Conservation (phyloP, 176 grass and related monocot genomes). For the Lolium rigidum region DNA sequence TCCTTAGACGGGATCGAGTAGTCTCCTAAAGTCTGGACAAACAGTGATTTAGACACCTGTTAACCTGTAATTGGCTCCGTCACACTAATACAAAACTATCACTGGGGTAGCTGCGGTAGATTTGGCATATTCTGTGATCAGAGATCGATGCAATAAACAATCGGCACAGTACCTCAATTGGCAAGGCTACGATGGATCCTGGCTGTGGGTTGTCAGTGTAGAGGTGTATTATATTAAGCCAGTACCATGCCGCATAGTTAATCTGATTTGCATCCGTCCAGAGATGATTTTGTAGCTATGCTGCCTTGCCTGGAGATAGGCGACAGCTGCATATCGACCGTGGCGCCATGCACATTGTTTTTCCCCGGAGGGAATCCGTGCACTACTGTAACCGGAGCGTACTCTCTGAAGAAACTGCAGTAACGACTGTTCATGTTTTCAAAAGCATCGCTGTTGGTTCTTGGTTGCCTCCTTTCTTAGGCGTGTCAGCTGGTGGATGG, state of each 20-base stretch:
- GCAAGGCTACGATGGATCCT: slow-evolving; percentile 39
- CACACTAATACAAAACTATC: slow-evolving; percentile 16
- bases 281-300: slow-evolving; percentile 16
- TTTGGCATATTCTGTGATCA: slow-evolving; percentile 27
- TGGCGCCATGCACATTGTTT: slow-evolving; percentile 55
- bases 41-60: slow-evolving; percentile 40
- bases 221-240: slow-evolving; percentile 7
- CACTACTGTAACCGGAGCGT: neutral
- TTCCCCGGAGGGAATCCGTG: slow-evolving; percentile 48
- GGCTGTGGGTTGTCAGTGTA: slow-evolving; percentile 44
- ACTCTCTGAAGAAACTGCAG: slow-evolving; percentile 2
- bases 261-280: neutral
- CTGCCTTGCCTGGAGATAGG: slow-evolving; percentile 24
- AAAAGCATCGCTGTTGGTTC: slow-evolving; percentile 20
- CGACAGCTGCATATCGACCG: neutral
- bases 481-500: slow-evolving; percentile 33
- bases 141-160: slow-evolving; percentile 31
- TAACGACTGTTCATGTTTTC: neutral
- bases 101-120: slow-evolving; percentile 13
- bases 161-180: slow-evolving; percentile 15
- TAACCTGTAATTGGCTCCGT: slow-evolving; percentile 1
- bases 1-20: slow-evolving; percentile 38
- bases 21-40: slow-evolving; percentile 59
- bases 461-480: neutral
- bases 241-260: slow-evolving; percentile 11